Conservation (phyloP, 1,284 basidiomycete species). For the Cystobasidiaceae sp. region DNA sequence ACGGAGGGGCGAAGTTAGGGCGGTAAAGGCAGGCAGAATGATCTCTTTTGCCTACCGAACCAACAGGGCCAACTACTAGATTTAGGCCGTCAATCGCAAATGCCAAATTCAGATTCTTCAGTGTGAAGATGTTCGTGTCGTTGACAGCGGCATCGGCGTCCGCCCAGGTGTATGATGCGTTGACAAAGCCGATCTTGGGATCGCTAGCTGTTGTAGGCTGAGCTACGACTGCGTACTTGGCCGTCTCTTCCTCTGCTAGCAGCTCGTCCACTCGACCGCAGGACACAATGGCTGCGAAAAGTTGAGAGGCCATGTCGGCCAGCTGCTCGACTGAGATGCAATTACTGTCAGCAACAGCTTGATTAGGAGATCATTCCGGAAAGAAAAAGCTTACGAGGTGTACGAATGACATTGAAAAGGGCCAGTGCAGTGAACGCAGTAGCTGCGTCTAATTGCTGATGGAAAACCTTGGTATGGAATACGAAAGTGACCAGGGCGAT, state of each 20-base stretch:
- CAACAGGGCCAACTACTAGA: constrained; percentile 67
- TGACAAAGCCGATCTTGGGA: constrained; percentile 51
- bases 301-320: constrained; percentile 49
- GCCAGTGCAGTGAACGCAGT: constrained; percentile 53
- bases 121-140: constrained; percentile 45
- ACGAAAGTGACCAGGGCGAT: constrained; percentile 37
- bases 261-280: constrained; percentile 49
- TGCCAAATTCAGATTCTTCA: constrained; percentile 54
- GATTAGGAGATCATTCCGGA: background rate
- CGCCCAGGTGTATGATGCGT: constrained; percentile 49
- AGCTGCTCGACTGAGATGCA: constrained; percentile 33
- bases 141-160: constrained; percentile 35
- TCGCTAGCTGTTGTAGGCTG: constrained; percentile 43
- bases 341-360: background rate
- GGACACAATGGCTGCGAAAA: constrained; percentile 50
- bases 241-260: constrained; percentile 54
- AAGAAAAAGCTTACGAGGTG: constrained; percentile 33
- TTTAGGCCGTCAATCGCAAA: constrained; percentile 66
- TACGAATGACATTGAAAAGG: constrained; percentile 53
- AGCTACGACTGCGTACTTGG: constrained; percentile 50
- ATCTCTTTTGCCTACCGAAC: constrained; percentile 52
- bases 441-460: constrained; percentile 46
- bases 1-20: no score
- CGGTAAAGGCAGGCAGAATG: no score
- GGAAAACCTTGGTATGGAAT: constrained; percentile 49